Base-by-base conservation (phyloP, 192 early-diverging fungal genomes). In the Obelidium mucronatum region DNA sequence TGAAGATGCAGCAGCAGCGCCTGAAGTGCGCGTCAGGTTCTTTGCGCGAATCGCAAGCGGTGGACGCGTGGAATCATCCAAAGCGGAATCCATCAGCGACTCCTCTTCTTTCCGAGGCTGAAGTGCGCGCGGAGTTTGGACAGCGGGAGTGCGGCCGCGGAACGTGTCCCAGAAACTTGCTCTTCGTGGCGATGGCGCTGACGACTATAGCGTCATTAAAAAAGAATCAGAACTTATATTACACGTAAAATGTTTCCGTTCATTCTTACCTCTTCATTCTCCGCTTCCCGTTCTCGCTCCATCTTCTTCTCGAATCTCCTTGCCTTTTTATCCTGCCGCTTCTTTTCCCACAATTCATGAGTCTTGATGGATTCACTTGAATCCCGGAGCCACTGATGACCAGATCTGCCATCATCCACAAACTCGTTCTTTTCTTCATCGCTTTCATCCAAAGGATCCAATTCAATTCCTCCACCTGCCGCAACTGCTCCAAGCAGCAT, bases 391-490 rank as follows among this genome's bases (percentile, higher is more conserved):
- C 75, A 66, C 34, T 77, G 66, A 55, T 75, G 44, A 30, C 74
- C 74, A 54, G 63, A 67, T 24, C 51, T 17, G 5, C 74, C 74
- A 67, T 75, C 65, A 2, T 75, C 65, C 35, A 39, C 36, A 26
- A 59, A 58, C 44, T 69, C 40, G 22, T 35, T 34, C n/a, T 26
- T 39, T 15, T 73, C 77, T 3, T 67, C 69, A 5, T 75, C 74
- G 6, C 26, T 56, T 4, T 64, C 64, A 0, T 54, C 62, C 61
- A 75, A 36, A 4, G 64, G 61, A 35, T 67, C 74, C 5, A 13
- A 28, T 40, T 75, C 74, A 26, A 75, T 13, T 30, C 61, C 61
- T n/a, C n/a, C n/a, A n/a, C n/a, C 28, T 8, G 40, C 34, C 19
- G 8, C 67, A 39, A 13, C 30, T n/a, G n/a, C 26, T 15, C 11